Evolutionary conservation across 805 yeast genomes (phyloP).

Genomic region (Candida patagonica): DNA sequence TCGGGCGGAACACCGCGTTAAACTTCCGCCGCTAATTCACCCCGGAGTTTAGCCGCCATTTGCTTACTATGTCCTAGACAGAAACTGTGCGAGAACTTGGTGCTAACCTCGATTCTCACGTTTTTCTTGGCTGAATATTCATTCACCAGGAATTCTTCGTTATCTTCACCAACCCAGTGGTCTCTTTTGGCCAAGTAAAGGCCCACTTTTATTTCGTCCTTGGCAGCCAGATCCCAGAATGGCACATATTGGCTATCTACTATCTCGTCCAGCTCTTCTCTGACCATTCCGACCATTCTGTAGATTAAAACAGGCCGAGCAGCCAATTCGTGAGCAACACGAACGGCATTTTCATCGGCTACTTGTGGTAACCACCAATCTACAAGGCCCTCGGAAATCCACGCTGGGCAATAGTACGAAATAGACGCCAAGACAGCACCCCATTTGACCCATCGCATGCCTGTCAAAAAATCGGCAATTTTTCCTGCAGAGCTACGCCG

Average conservation of each 20-base stretch:
- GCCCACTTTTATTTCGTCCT: constrained; percentile 38
- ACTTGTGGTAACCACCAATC: constrained; percentile 5
- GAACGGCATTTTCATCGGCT: neutral
- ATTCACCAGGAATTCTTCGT: constrained; percentile 37
- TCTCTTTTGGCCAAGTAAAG: constrained; percentile 48
- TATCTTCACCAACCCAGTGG: constrained; percentile 52
- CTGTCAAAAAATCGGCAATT: constrained; percentile 7
- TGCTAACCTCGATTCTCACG: constrained; percentile 28
- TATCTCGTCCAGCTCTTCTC: constrained; percentile 49
- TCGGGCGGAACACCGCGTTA: too few species aligned
- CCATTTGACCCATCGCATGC: neutral
- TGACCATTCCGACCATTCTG: constrained; percentile 49
- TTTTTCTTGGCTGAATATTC: constrained; percentile 29
- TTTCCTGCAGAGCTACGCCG: constrained; percentile 37
- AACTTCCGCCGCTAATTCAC: too few species aligned
- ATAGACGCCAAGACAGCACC: neutral
- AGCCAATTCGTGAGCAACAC: constrained; percentile 37
- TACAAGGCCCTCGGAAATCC: constrained; percentile 15
- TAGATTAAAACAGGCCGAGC: constrained; percentile 36
- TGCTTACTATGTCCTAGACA: constrained; percentile 44
- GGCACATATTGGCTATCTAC: constrained; percentile 34
- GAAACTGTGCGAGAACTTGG: constrained; percentile 44
- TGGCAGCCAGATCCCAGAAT: constrained; percentile 37
- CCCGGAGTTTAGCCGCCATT: constrained; percentile 31
- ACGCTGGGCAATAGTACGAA: constrained; percentile 21